These are phyloP conservation scores for Phaeophleospora eucalypticola DNA, from an alignment of 2,329 filamentous ascomycete genomes.

Conservation along the genomic window DNA sequence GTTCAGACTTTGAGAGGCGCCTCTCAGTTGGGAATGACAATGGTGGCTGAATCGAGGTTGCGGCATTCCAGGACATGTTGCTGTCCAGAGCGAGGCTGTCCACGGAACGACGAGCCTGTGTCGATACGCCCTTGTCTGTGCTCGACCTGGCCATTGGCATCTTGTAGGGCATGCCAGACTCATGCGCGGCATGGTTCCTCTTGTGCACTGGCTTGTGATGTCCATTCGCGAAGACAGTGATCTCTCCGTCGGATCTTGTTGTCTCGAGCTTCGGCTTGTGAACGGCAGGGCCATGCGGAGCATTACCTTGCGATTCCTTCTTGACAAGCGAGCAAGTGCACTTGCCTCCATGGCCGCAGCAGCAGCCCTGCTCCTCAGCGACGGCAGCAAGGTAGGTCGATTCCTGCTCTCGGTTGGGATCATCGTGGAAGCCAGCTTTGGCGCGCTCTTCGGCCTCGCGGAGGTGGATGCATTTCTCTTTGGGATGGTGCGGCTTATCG, in stretches of 20 bases:
- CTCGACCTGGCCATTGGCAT: constrained; percentile 56
- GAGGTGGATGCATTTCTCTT: constrained; percentile 44
- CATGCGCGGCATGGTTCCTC: constrained; percentile 61
- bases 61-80: constrained; percentile 5
- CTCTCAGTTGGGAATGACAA: constrained; percentile 10
- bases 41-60: not conserved
- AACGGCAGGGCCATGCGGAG: constrained; percentile 39
- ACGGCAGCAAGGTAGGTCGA: constrained; percentile 27
- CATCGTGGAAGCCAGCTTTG: constrained; percentile 28
- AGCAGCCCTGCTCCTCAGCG: constrained; percentile 41
- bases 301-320: constrained; percentile 44
- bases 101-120: constrained; percentile 47
- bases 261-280: constrained; percentile 54
- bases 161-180: constrained; percentile 60
- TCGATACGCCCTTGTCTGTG: constrained; percentile 43
- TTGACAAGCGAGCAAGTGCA: constrained; percentile 57
- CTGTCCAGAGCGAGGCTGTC: constrained; percentile 46
- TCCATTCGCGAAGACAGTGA: constrained; percentile 60
- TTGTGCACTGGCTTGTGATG: constrained; percentile 63
- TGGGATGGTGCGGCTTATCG: constrained; percentile 62
- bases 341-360: constrained; percentile 56
- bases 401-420: constrained; percentile 17
- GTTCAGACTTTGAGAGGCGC: constrained; percentile 30
- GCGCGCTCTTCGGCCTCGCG: constrained; percentile 35
- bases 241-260: constrained; percentile 55